Base-by-base conservation (phyloP, 2,329 filamentous ascomycete genomes). In the Dryadomyces quercivorus region DNA sequence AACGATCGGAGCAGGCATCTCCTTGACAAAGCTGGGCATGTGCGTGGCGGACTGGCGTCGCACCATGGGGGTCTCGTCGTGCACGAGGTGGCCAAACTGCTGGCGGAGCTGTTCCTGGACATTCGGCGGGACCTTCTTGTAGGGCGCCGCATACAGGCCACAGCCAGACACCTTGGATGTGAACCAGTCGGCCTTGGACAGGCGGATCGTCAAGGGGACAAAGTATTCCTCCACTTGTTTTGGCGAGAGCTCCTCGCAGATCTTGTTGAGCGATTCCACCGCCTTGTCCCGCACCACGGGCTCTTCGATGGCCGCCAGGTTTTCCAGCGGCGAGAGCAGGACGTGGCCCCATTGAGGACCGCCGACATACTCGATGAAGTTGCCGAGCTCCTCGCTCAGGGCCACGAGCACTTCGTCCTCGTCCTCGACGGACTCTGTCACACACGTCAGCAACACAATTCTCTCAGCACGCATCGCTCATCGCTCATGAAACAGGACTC, bases 131-230 rank as follows among this genome's bases (percentile, higher is more conserved):
- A 93, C 89, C 76, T 94, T 95, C 65, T 84, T 86, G 76, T 98
- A 98, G 60, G 93, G 92, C 50, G 84, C 82, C 68, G 88, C 93
- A 75, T 92, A 98, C 59, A 98, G 85, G 59, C 93, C 93, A 61
- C 92, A 95, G 59, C 92, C 93, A 36, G 93, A 98, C 61, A 98
- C 93, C 75, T 97, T 98, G 61, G 93, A 97, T 56, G 93, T 98
- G 72, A 98, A 98, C 93, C 93, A 98, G 74, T 98, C 93, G 72
- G 93, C 93, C 80, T 97, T 98, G 61, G 93, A 94, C 58, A 98
- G 87, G 67, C 93, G 89, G 66, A 95, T 82, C 57, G 91, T 91
- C 66, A 98, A 85, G 59, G 93, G 93, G 63, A 98, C 92, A 74
- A 97, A 97, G 72, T 91, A 88, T 65, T 96, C 88, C 76, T 98